A percentile compares a stretch with the other conserved stretches of the same genome.
Conservation (phyloP, 116 monocot genomes). For the Cymodocea nodosa region DNA sequence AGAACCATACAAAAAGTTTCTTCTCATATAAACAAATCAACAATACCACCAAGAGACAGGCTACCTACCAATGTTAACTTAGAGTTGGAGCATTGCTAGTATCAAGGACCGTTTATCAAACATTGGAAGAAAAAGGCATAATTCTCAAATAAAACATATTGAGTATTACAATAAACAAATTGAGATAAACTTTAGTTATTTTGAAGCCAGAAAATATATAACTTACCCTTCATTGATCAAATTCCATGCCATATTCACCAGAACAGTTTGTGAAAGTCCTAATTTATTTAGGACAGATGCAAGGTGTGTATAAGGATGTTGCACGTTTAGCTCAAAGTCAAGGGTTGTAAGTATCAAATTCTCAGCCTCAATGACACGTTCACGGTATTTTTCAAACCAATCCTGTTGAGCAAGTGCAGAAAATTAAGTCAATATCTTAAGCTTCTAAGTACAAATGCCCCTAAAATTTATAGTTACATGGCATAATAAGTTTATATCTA, state of each 20-base stretch:
- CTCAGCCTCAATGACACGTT: constrained; percentile 51
- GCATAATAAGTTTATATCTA: background rate
- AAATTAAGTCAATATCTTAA: background rate
- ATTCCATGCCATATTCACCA: constrained; percentile 64
- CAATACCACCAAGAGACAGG: background rate
- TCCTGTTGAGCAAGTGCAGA: constrained; percentile 36
- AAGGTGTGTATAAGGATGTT: constrained; percentile 73
- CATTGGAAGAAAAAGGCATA: background rate
- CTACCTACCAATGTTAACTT: background rate
- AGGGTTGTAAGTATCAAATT: constrained; percentile 72
- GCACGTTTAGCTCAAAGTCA: constrained; percentile 79
- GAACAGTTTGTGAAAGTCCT: constrained; percentile 56
- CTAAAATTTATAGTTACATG: background rate
- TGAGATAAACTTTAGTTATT: background rate
- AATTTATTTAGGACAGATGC: constrained; percentile 58
- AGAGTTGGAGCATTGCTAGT: background rate
- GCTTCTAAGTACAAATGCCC: background rate
- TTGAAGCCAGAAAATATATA: background rate
- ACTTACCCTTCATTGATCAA: constrained; percentile 80
- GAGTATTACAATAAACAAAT: background rate
- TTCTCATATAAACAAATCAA: background rate
- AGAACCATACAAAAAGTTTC: no score
- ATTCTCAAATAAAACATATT: background rate
- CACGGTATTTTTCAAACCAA: constrained; percentile 70
- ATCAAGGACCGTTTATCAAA: background rate